These are phyloP conservation scores for Dichotomocladium elegans DNA, from an alignment of 371 early-diverging fungal species.

Conservation along the genomic window DNA sequence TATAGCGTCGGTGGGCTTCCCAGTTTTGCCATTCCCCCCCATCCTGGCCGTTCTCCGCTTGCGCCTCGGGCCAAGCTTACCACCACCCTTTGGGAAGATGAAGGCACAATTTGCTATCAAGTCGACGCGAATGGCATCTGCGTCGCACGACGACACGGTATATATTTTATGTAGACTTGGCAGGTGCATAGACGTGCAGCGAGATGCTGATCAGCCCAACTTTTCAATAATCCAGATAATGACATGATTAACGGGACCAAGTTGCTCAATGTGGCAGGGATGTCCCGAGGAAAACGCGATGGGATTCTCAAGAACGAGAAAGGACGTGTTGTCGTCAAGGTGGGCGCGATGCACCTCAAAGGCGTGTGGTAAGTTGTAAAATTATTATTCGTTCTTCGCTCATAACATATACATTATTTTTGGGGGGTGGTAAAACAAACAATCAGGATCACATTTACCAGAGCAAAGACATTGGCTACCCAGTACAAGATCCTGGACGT, in stretches of 20 bases:
- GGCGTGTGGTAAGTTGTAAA: constrained; percentile 70
- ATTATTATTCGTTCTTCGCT: too few relatives aligned
- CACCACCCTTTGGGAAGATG: constrained; percentile 82
- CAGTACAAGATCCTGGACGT: constrained; percentile 66
- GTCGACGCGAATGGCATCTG: constrained; percentile 76
- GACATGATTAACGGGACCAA: constrained; percentile 87
- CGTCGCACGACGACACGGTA: constrained; percentile 76
- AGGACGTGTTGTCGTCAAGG: constrained; percentile 79
- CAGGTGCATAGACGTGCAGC: background rate
- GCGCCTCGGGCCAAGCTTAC: constrained; percentile 57
- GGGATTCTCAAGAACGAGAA: constrained; percentile 84
- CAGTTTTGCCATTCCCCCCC: constrained; percentile 2
- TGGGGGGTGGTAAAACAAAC: too few relatives aligned
- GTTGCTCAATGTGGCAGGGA: constrained; percentile 78
- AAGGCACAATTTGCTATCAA: constrained; percentile 74
- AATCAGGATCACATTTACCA: constrained; percentile 65
- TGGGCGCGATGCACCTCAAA: constrained; percentile 86
- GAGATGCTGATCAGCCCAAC: constrained; percentile 1
- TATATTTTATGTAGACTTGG: background rate
- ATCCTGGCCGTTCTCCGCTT: constrained; percentile 1
- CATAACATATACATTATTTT: too few relatives aligned
- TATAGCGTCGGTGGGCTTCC: constrained; percentile 3
- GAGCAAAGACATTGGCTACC: constrained; percentile 65
- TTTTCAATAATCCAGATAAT: constrained; percentile 47
- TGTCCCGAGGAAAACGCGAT: constrained; percentile 86